Percentiles rank a stretch among this genome's conserved stretches.
These are phyloP conservation scores for Penicillium sp. DNA, from an alignment of 2,329 filamentous ascomycete species.

Conservation along the genomic window DNA sequence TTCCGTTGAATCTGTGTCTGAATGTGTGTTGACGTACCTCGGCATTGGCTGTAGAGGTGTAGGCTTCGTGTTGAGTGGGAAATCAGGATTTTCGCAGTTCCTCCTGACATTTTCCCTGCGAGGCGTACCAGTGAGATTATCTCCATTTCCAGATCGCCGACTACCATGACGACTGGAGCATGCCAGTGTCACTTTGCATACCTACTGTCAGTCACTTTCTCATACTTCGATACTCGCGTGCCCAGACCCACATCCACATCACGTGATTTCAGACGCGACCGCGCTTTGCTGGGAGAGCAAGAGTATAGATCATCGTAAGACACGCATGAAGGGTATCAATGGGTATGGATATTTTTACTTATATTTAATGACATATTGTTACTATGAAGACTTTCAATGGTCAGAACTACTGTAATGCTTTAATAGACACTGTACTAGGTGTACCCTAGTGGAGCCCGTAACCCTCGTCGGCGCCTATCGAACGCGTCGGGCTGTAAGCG, in stretches of 20 bases:
- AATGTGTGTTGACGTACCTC: background rate
- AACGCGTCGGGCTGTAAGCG: constrained; percentile 46
- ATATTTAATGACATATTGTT: background rate
- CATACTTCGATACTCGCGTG: constrained; percentile 24
- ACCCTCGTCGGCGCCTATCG: constrained; percentile 43
- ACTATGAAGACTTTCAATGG: background rate
- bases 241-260: constrained; percentile 13
- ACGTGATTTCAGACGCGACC: constrained; percentile 29
- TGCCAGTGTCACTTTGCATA: constrained; percentile 1
- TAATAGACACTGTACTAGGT: background rate
- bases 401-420: too few relatives aligned
- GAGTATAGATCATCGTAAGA: constrained; percentile 11
- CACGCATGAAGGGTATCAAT: background rate
- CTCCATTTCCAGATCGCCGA: too few relatives aligned
- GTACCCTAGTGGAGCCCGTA: constrained; percentile 35
- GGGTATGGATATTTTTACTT: background rate
- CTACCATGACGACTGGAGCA: too few relatives aligned
- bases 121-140: too few relatives aligned
- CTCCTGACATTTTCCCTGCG: too few relatives aligned
- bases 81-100: too few relatives aligned
- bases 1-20: background rate
- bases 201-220: constrained; percentile 1
- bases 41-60: background rate
- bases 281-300: constrained; percentile 15
- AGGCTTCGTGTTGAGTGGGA: too few relatives aligned